These are phyloP conservation scores for Aspergillus ostianus DNA, from an alignment of 495 filamentous ascomycete genomes.

Conservation along the genomic window DNA sequence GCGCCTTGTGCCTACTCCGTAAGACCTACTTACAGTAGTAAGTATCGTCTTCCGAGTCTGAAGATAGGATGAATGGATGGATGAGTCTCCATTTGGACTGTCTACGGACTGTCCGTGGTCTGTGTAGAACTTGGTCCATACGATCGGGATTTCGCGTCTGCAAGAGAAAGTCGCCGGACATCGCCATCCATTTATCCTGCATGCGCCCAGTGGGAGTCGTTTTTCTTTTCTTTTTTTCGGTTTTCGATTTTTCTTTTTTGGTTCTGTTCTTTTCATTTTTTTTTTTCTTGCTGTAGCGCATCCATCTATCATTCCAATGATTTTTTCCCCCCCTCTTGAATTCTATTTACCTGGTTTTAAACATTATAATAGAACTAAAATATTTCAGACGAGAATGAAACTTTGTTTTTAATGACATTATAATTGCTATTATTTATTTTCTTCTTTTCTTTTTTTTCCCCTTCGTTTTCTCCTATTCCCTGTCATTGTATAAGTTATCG, in stretches of 20 bases:
- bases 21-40: too few relatives aligned
- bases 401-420: neutral
- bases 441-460: neutral
- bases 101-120: neutral
- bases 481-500: conserved; percentile 7
- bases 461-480: conserved; percentile 1
- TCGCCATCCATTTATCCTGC: conserved; percentile 6
- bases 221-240: neutral
- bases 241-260: neutral
- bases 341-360: neutral
- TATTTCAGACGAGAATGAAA: neutral
- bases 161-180: conserved; percentile 27
- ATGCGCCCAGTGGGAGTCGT: neutral
- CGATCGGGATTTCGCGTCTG: conserved; percentile 25
- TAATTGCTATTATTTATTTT: neutral
- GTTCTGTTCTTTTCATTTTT: neutral
- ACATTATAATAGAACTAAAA: neutral
- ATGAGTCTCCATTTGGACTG: neutral
- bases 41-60: too few relatives aligned
- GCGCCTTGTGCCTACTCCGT: too few relatives aligned
- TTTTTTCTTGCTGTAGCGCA: too few relatives aligned
- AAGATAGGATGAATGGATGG: neutral
- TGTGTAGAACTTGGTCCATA: conserved; percentile 19
- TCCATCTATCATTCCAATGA: too few relatives aligned
- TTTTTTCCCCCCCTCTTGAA: neutral